Conservation (phyloP, 768 basidiomycete species). For the Cantharellus cinnabarinus region DNA sequence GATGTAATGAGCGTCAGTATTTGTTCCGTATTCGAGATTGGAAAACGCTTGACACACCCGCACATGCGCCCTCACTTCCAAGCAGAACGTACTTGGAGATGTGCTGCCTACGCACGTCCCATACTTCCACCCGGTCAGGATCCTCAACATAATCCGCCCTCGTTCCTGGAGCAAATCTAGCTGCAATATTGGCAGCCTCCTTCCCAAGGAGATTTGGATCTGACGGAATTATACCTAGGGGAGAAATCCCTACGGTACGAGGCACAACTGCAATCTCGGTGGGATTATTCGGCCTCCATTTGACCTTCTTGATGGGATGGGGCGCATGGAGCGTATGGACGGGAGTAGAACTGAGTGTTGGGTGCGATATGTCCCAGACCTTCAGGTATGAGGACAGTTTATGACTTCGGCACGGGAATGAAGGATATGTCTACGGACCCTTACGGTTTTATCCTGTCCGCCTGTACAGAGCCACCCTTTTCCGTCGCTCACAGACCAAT, state of each 20-base stretch:
- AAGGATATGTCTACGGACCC: slow-evolving; percentile 22
- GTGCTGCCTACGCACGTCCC: slow-evolving; percentile 69
- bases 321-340: slow-evolving; percentile 55
- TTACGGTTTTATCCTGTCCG: slow-evolving; percentile 59
- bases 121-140: slow-evolving; percentile 57
- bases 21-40: not conserved
- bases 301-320: slow-evolving; percentile 49
- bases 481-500: slow-evolving; percentile 31
- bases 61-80: slow-evolving; percentile 50
- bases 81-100: slow-evolving; percentile 65
- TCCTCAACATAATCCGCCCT: not conserved
- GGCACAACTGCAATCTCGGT: slow-evolving; percentile 14
- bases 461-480: slow-evolving; percentile 51
- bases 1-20: not conserved
- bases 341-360: slow-evolving; percentile 37
- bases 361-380: slow-evolving; percentile 52
- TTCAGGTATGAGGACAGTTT: slow-evolving; percentile 10
- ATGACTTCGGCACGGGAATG: too few species aligned
- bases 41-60: slow-evolving; percentile 27
- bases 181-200: not conserved
- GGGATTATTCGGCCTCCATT: slow-evolving; percentile 50
- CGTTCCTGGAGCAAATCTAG: not conserved
- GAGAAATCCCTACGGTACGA: slow-evolving; percentile 3
- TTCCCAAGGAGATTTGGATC: slow-evolving; percentile 9
- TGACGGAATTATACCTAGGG: slow-evolving; percentile 6